These are phyloP conservation scores for Schizosaccharomyces versatilis DNA, from an alignment of 1,139 yeast species.

Conservation along the genomic window DNA sequence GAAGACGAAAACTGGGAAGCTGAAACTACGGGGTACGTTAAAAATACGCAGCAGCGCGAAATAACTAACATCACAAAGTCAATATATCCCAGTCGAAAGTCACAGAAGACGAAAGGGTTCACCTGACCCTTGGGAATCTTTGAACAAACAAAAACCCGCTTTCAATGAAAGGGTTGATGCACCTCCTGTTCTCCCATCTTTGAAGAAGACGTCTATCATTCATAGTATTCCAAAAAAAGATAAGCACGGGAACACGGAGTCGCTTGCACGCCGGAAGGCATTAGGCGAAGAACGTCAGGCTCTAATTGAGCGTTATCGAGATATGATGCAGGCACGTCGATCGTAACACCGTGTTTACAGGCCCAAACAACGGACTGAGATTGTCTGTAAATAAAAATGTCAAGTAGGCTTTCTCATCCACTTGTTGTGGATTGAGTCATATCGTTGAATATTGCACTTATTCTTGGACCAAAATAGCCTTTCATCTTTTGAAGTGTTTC, in stretches of 20 bases:
- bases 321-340: background rate
- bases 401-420: background rate
- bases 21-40: background rate
- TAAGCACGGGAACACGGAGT: background rate
- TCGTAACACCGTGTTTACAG: background rate
- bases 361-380: no score
- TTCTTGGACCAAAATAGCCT: background rate
- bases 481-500: background rate
- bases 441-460: background rate
- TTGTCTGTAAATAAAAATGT: background rate
- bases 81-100: background rate
- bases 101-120: background rate
- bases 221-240: background rate
- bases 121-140: background rate
- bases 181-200: background rate
- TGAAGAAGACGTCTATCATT: background rate
- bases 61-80: background rate
- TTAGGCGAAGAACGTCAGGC: background rate
- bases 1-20: background rate
- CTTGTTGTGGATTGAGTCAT: background rate
- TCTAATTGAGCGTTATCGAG: background rate
- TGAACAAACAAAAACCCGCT: background rate
- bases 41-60: background rate
- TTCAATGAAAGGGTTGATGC: background rate
- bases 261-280: background rate